Conservation (phyloP, 1,139 yeast species). For the Spathaspora sp. region DNA sequence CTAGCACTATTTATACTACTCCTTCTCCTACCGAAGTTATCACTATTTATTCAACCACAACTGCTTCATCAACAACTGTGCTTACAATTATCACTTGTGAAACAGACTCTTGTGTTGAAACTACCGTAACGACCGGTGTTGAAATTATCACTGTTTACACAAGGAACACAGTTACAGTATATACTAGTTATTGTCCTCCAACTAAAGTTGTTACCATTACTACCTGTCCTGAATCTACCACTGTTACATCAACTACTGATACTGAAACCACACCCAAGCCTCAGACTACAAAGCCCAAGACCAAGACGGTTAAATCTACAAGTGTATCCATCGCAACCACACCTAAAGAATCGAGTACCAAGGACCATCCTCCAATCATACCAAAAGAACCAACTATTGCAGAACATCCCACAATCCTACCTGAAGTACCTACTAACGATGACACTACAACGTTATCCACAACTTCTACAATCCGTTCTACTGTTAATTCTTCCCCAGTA, state of each 20-base stretch:
- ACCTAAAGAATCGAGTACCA: too few species aligned
- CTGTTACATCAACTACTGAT: background rate
- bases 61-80: constrained; percentile 12
- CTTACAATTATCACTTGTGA: constrained; percentile 24
- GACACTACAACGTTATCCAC: constrained; percentile 3
- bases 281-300: background rate
- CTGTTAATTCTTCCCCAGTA: constrained; percentile 3
- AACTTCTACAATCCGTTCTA: constrained; percentile 1
- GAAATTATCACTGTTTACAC: constrained; percentile 13
- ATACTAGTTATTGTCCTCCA: constrained; percentile 22
- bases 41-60: constrained; percentile 2
- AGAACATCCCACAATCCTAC: too few species aligned
- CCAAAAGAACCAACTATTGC: too few species aligned
- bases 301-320: background rate
- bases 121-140: constrained; percentile 28
- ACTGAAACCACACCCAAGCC: background rate
- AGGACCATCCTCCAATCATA: too few species aligned
- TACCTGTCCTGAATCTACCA: background rate
- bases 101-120: constrained; percentile 14
- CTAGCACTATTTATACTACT: too few species aligned
- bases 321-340: too few species aligned
- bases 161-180: constrained; percentile 17
- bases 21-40: too few species aligned
- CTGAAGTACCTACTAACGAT: background rate
- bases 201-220: background rate